Percentiles rank a stretch among this genome's conserved stretches.
These are phyloP conservation scores for Talaromyces marneffei DNA, from an alignment of 2,329 filamentous ascomycete species.

Conservation along the genomic window DNA sequence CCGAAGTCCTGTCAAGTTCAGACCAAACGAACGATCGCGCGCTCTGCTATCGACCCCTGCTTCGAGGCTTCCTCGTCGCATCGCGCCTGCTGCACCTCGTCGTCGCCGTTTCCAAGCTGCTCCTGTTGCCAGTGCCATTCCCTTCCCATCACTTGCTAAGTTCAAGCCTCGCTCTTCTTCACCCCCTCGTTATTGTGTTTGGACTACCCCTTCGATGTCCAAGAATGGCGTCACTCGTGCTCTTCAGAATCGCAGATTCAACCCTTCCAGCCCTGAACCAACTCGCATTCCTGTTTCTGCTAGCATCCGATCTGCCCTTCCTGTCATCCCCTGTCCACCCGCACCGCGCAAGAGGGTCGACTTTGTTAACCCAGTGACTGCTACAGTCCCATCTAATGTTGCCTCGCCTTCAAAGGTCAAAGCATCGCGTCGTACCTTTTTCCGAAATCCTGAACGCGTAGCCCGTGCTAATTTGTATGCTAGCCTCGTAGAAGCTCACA, in stretches of 20 bases:
- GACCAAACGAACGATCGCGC: conserved; percentile 3
- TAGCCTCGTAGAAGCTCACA: neutral
- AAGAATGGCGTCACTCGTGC: conserved; percentile 12
- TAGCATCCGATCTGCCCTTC: neutral
- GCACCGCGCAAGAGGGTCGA: conserved; percentile 7
- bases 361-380: conserved; percentile 1
- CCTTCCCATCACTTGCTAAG: conserved; percentile 11
- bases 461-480: conserved; percentile 5
- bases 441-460: neutral
- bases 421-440: neutral
- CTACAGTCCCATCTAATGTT: neutral
- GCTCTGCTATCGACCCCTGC: neutral
- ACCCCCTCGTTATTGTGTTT: conserved; percentile 3
- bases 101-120: conserved; percentile 16
- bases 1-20: conserved; percentile 12
- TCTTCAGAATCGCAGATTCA: conserved; percentile 3
- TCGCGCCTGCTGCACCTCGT: conserved; percentile 6
- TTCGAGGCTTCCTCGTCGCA: neutral
- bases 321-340: conserved; percentile 1
- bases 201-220: conserved; percentile 7
- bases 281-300: conserved; percentile 19
- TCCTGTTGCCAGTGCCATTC: conserved; percentile 13
- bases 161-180: conserved; percentile 6
- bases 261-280: neutral
- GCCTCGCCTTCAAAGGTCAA: neutral